Evolutionary conservation across 2,329 filamentous ascomycete genomes (phyloP).

Genomic region (Grosmannia huntii): DNA sequence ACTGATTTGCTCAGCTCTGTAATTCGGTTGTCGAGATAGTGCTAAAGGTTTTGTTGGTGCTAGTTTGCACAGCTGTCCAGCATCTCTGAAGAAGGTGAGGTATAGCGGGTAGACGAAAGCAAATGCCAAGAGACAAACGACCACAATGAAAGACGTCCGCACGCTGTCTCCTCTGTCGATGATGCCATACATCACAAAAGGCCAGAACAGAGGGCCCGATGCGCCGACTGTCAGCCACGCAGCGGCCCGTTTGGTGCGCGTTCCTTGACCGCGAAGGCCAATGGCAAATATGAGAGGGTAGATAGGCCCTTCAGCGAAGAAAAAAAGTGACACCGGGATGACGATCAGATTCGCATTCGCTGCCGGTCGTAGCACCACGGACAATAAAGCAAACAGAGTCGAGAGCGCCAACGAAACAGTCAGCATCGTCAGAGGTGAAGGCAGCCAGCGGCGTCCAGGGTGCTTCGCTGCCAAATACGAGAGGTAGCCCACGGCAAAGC

Average conservation of each 20-base stretch:
- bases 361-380: constrained; percentile 29
- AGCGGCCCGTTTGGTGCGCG: constrained; percentile 66
- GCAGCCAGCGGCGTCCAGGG: constrained; percentile 30
- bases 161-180: constrained; percentile 46
- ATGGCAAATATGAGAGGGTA: constrained; percentile 75
- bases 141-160: constrained; percentile 50
- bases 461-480: constrained; percentile 42
- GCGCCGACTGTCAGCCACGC: constrained; percentile 68
- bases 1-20: too few relatives aligned
- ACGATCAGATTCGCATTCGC: constrained; percentile 34
- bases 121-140: constrained; percentile 37
- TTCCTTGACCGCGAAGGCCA: constrained; percentile 65
- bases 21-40: too few relatives aligned
- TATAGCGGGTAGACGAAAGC: constrained; percentile 37
- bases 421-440: constrained; percentile 58
- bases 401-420: constrained; percentile 47
- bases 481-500: constrained; percentile 53
- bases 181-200: constrained; percentile 60
- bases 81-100: constrained; percentile 32
- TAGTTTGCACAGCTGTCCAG: constrained; percentile 20
- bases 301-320: constrained; percentile 71
- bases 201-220: constrained; percentile 60
- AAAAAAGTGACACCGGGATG: constrained; percentile 55
- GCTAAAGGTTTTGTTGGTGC: not conserved
- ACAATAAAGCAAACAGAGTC: constrained; percentile 39